Evolutionary conservation across 805 yeast species (phyloP).

Genomic region (Yamadazyma scolyti): DNA sequence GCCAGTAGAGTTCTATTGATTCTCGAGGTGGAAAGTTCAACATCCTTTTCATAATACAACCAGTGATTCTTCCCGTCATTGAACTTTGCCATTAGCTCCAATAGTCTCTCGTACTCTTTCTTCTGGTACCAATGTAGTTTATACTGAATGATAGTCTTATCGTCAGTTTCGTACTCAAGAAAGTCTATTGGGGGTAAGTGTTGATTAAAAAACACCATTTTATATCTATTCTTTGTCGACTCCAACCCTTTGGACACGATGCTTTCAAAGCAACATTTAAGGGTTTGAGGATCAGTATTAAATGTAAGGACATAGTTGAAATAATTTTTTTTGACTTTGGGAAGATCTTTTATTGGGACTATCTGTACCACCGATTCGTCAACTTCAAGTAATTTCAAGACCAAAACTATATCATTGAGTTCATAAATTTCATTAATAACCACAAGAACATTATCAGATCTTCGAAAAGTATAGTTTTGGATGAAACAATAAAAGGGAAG

Average conservation of each 20-base stretch:
- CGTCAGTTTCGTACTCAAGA: constrained; percentile 4
- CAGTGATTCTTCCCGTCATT: constrained; percentile 14
- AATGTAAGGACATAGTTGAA: constrained; percentile 22
- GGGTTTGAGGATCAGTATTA: constrained; percentile 11
- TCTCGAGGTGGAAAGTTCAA: constrained; percentile 15
- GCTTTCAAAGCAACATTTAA: constrained; percentile 18
- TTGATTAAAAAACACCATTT: constrained; percentile 15
- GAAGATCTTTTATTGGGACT: constrained; percentile 11
- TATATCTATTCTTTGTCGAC: constrained; percentile 22
- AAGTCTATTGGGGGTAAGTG: constrained; percentile 6
- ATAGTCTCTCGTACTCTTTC: constrained; percentile 3
- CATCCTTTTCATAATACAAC: constrained; percentile 31
- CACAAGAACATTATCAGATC: constrained; percentile 17
- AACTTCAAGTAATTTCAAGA: constrained; percentile 23
- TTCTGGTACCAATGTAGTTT: constrained; percentile 12
- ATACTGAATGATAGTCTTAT: constrained; percentile 11
- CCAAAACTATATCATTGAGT: constrained; percentile 36
- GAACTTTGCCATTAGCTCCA: constrained; percentile 7
- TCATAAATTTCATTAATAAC: constrained; percentile 27
- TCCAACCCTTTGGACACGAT: constrained; percentile 24
- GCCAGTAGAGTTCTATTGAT: too few relatives aligned
- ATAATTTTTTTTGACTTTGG: constrained; percentile 8
- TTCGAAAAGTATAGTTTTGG: constrained; percentile 1
- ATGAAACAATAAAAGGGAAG: constrained; percentile 27
- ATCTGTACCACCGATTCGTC: constrained; percentile 12